These are phyloP conservation scores for Draba incana DNA, from an alignment of 345 rosid genomes.

Conservation along the genomic window DNA sequence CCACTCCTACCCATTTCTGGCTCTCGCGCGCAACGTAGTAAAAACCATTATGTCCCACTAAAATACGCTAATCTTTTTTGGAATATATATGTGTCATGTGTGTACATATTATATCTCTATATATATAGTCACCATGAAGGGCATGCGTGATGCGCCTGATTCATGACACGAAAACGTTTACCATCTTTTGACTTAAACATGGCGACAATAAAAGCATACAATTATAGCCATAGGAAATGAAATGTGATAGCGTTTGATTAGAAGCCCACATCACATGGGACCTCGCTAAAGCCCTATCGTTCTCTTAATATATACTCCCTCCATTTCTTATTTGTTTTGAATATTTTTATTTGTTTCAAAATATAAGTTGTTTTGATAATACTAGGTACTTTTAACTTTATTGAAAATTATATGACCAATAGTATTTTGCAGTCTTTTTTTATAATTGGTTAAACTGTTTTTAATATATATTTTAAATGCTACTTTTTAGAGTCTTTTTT, in stretches of 20 bases:
- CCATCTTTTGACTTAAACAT: constrained; percentile 25
- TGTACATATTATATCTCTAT: no score
- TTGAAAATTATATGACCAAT: no score
- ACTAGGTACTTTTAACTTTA: no score
- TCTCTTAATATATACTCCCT: constrained; percentile 21
- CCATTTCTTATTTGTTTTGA: no score
- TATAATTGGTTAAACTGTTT: no score
- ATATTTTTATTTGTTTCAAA: no score
- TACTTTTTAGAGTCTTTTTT: no score
- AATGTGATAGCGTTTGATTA: constrained; percentile 1
- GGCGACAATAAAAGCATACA: neutral
- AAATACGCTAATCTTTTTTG: neutral
- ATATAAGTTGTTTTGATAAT: no score
- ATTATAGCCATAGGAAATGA: neutral
- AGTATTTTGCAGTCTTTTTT: no score
- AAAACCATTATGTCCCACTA: constrained; percentile 13
- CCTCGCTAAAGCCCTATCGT: constrained; percentile 43
- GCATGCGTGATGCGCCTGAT: constrained; percentile 19
- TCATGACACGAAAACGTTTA: constrained; percentile 4
- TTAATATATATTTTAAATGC: no score
- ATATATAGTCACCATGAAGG: constrained; percentile 17
- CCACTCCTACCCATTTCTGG: constrained; percentile 24
- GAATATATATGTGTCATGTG: neutral
- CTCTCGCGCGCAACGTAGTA: constrained; percentile 23
- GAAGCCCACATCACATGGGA: constrained; percentile 44